Evolutionary conservation across 2,329 filamentous ascomycete genomes (phyloP).

Genomic region (Cladosporium sphaerospermum): DNA sequence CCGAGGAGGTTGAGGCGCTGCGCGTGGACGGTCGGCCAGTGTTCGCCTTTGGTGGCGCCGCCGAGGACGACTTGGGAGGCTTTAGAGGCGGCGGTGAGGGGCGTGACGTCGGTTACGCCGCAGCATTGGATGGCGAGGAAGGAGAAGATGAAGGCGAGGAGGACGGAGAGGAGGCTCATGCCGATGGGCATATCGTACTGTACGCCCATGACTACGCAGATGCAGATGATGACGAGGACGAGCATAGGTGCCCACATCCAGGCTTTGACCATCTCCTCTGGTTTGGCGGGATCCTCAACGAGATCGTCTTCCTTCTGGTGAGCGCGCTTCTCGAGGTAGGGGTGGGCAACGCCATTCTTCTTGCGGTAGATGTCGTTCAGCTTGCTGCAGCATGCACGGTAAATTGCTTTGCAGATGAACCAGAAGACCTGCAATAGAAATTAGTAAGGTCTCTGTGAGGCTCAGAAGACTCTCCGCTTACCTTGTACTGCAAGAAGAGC

Average conservation of each 20-base stretch:
- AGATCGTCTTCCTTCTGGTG: conserved; percentile 34
- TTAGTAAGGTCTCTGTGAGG: conserved; percentile 28
- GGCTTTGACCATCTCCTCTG: conserved; percentile 44
- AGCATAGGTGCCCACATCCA: conserved; percentile 50
- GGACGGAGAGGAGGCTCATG: conserved; percentile 49
- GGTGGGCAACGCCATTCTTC: conserved; percentile 37
- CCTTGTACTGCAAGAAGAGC: conserved; percentile 14
- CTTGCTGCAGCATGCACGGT: conserved; percentile 39
- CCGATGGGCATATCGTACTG: conserved; percentile 53
- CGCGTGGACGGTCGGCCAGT: conserved; percentile 45
- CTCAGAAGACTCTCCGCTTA: background rate
- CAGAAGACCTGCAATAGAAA: conserved; percentile 33
- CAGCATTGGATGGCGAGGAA: conserved; percentile 57
- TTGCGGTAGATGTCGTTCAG: conserved; percentile 35
- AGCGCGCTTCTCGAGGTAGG: conserved; percentile 39
- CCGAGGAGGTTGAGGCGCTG: conserved; percentile 62
- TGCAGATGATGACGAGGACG: conserved; percentile 42
- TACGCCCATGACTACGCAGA: conserved; percentile 47
- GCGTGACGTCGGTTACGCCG: conserved; percentile 50
- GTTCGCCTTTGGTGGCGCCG: conserved; percentile 53
- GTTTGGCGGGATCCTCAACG: conserved; percentile 46
- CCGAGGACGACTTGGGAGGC: conserved; percentile 64
- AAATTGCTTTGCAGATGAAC: conserved; percentile 45
- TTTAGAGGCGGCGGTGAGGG: conserved; percentile 61
- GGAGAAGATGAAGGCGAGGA: conserved; percentile 56